phyloP scores from a whole-genome alignment of 139 green algal genomes.

The Auxenochlorella pyrenoidosa region DNA sequence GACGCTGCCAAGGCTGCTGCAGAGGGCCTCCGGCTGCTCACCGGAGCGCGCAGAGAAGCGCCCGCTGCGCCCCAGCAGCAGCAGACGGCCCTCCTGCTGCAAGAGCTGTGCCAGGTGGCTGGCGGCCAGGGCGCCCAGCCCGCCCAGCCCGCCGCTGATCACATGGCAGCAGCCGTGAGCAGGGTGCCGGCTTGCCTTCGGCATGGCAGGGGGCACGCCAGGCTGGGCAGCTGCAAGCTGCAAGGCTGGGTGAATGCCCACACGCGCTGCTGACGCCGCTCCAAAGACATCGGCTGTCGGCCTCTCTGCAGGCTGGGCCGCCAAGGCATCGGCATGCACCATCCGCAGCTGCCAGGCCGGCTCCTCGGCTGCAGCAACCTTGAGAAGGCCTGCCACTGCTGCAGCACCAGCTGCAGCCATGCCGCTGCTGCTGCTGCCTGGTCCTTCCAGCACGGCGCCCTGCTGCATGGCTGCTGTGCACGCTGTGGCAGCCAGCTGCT shows the following conservation, averaged over 20 bases:
- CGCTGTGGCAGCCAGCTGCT: neutral
- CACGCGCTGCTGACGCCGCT: neutral
- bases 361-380: constrained; percentile 1
- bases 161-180: constrained; percentile 79
- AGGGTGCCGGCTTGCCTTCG: constrained; percentile 42
- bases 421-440: neutral
- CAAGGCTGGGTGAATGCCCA: neutral
- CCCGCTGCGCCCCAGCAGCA: constrained; percentile 24
- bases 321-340: neutral
- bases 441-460: neutral
- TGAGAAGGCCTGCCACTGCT: neutral
- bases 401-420: neutral
- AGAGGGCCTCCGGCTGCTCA: neutral
- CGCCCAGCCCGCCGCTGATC: constrained; percentile 57
- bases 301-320: neutral
- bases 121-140: constrained; percentile 64
- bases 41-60: neutral
- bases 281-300: neutral
- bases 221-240: neutral
- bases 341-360: constrained; percentile 17
- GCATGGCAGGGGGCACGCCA: neutral
- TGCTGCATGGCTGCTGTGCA: neutral
- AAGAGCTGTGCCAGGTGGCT: constrained; percentile 62
- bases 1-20: neutral
- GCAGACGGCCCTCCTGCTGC: constrained; percentile 27